Evolutionary conservation across 495 filamentous ascomycete species (phyloP).

Genomic region (Xylaria bambusicola): DNA sequence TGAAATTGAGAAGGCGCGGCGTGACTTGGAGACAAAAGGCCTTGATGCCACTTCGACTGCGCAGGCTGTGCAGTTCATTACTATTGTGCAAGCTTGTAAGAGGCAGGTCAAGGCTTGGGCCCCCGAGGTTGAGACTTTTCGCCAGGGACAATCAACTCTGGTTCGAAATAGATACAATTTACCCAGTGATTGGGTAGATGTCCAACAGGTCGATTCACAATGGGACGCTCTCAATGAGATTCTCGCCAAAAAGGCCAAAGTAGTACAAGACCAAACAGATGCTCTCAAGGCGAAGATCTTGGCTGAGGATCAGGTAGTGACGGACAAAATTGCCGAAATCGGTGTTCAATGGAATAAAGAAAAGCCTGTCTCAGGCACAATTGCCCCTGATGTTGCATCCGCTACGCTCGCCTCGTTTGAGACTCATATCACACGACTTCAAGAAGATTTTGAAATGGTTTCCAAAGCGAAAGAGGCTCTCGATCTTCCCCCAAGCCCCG

Average conservation of each 20-base stretch:
- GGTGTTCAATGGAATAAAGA: constrained; percentile 87
- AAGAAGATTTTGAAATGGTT: constrained; percentile 89
- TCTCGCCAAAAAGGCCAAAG: constrained; percentile 83
- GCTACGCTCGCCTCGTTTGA: constrained; percentile 79
- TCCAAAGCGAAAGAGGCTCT: constrained; percentile 94
- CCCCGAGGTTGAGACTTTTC: constrained; percentile 91
- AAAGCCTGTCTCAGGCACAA: constrained; percentile 93
- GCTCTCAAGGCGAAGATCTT: constrained; percentile 92
- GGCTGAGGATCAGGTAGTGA: constrained; percentile 89
- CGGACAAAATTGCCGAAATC: constrained; percentile 80
- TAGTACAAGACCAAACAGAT: constrained; percentile 94
- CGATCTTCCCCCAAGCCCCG: constrained; percentile 76
- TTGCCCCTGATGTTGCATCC: constrained; percentile 83
- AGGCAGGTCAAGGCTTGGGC: constrained; percentile 91
- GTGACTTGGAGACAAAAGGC: constrained; percentile 85
- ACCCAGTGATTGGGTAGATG: constrained; percentile 86
- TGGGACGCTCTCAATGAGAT: constrained; percentile 91
- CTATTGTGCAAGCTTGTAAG: constrained; percentile 93
- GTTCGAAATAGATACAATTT: constrained; percentile 90
- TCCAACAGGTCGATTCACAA: constrained; percentile 90
- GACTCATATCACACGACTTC: constrained; percentile 73
- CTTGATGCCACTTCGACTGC: constrained; percentile 91
- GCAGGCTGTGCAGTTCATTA: constrained; percentile 97
- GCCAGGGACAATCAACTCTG: constrained; percentile 89
- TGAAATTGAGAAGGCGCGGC: constrained; percentile 83